Conservation (phyloP, 805 yeast genomes). For the Debaryomyces maramus region DNA sequence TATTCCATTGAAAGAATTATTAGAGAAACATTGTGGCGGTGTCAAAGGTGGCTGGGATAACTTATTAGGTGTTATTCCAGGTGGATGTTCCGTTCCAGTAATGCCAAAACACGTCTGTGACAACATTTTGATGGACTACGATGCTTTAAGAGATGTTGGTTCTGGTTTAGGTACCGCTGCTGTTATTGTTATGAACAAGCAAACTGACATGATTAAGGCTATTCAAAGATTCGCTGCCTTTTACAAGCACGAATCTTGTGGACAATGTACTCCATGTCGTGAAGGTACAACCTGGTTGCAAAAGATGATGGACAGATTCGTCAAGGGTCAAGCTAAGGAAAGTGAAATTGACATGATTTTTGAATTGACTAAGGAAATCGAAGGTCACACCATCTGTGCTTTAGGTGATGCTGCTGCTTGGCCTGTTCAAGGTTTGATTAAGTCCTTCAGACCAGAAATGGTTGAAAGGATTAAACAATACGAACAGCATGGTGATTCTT, state of each 20-base stretch:
- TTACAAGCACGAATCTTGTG: constrained; percentile 91
- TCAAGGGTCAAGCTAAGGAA: constrained; percentile 73
- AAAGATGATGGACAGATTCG: constrained; percentile 82
- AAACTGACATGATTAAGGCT: constrained; percentile 80
- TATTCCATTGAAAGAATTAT: constrained; percentile 75
- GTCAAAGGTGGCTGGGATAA: constrained; percentile 93
- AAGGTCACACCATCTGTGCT: constrained; percentile 91
- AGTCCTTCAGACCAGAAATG: constrained; percentile 81
- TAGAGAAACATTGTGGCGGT: constrained; percentile 91
- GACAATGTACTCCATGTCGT: constrained; percentile 93
- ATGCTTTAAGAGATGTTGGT: constrained; percentile 80
- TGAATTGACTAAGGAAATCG: constrained; percentile 83
- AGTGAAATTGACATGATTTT: constrained; percentile 82
- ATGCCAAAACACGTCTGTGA: constrained; percentile 68
- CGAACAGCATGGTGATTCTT: constrained; percentile 46
- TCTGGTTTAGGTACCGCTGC: constrained; percentile 93
- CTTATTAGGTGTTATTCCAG: constrained; percentile 83
- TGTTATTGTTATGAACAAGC: constrained; percentile 86
- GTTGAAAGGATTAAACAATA: constrained; percentile 71
- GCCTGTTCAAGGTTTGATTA: constrained; percentile 89
- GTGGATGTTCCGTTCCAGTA: constrained; percentile 86
- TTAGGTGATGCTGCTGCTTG: constrained; percentile 92
- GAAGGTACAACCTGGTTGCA: constrained; percentile 88
- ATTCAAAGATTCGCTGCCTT: constrained; percentile 82
- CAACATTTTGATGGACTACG: constrained; percentile 80